Conservation (phyloP, 306 rosid species). For the Acacia acuminata region DNA sequence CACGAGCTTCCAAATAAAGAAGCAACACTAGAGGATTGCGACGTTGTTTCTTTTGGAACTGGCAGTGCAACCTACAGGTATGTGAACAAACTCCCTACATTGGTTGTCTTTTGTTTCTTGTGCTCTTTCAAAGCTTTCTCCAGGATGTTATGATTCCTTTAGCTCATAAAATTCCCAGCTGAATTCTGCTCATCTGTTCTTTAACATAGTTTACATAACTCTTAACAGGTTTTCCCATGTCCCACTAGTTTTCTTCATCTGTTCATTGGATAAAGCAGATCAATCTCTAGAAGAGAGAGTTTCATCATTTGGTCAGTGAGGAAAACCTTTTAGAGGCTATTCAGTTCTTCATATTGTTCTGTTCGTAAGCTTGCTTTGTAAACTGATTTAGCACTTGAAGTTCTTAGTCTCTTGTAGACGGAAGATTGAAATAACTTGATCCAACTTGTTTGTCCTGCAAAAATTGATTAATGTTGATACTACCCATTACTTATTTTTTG, state of each 20-base stretch:
- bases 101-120: constrained; percentile 24
- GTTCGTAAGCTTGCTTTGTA: constrained; percentile 6
- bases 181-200: constrained; percentile 14
- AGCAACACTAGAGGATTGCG: constrained; percentile 64
- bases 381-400: constrained; percentile 17
- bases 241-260: constrained; percentile 57
- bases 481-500: constrained; percentile 19
- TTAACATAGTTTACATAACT: constrained; percentile 25
- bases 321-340: constrained; percentile 24
- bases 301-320: constrained; percentile 78
- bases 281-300: constrained; percentile 61
- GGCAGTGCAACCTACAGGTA: constrained; percentile 89
- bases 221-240: constrained; percentile 77
- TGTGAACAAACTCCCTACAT: constrained; percentile 18
- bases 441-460: not conserved
- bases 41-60: constrained; percentile 84
- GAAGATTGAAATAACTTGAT: not conserved
- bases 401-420: not conserved
- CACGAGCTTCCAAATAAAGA: constrained; percentile 82
- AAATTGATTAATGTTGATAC: constrained; percentile 18
- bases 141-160: constrained; percentile 11
- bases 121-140: constrained; percentile 11
- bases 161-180: constrained; percentile 14
- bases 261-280: constrained; percentile 48
- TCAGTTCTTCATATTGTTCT: constrained; percentile 31